Conservation (phyloP, 2,329 filamentous ascomycete genomes). For the Phyllosticta capitalensis region DNA sequence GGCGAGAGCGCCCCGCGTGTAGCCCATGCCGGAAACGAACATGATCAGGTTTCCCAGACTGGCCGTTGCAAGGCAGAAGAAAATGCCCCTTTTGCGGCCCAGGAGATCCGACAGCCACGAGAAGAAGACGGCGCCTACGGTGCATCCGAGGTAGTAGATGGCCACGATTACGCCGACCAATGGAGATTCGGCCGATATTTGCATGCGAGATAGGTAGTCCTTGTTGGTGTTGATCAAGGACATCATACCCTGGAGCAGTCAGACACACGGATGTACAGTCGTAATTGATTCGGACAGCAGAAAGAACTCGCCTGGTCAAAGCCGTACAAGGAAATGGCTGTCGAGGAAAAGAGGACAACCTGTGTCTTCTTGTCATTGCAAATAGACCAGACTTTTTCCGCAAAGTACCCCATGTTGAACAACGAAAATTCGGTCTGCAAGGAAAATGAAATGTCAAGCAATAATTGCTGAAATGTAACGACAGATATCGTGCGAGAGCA, state of each 20-base stretch:
- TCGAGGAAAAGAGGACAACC: conserved; percentile 44
- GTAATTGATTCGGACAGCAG: neutral
- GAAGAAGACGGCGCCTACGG: conserved; percentile 47
- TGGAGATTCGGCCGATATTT: conserved; percentile 39
- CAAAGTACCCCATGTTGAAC: neutral
- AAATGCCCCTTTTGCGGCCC: conserved; percentile 48
- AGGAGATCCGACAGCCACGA: conserved; percentile 45
- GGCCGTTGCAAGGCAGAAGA: conserved; percentile 44
- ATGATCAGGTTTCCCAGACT: conserved; percentile 50
- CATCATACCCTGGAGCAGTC: conserved; percentile 37
- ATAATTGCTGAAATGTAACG: neutral
- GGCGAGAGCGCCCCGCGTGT: conserved; percentile 31
- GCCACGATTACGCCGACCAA: conserved; percentile 52
- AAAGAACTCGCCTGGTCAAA: conserved; percentile 28
- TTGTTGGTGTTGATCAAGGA: conserved; percentile 46
- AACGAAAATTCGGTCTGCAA: neutral
- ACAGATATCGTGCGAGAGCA: neutral
- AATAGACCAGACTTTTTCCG: neutral
- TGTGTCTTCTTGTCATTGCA: conserved; percentile 31
- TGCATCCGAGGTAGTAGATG: conserved; percentile 54
- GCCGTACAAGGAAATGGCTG: conserved; percentile 46
- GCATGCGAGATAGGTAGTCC: conserved; percentile 49
- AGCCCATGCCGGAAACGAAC: conserved; percentile 47
- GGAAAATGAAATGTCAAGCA: neutral
- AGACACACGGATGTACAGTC: neutral